A percentile compares a stretch with the other conserved stretches of the same genome.
phyloP scores from a whole-genome alignment of 768 basidiomycete species.

The Dacryopinax primogenitus region DNA sequence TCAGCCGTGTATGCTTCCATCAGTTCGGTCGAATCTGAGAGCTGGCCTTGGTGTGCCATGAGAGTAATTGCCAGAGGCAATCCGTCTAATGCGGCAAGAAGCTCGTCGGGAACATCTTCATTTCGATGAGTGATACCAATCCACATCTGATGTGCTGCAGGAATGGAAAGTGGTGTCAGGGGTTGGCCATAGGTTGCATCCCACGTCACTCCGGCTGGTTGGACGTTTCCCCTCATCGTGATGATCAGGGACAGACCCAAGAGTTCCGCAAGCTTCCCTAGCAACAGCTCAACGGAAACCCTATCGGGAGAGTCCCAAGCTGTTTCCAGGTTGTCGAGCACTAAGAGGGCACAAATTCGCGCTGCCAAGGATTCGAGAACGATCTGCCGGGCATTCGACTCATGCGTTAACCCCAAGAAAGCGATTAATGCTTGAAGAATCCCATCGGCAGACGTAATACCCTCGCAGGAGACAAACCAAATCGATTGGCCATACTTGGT shows the following conservation, averaged over 20 bases:
- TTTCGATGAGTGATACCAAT: conserved; percentile 19
- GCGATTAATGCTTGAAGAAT: conserved; percentile 22
- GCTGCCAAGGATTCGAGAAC: conserved; percentile 21
- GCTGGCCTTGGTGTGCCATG: neutral
- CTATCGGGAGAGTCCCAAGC: conserved; percentile 26
- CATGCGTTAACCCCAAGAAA: conserved; percentile 21
- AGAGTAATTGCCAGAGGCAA: neutral
- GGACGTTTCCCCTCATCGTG: conserved; percentile 25
- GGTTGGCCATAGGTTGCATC: neutral
- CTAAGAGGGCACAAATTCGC: conserved; percentile 21
- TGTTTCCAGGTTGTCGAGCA: conserved; percentile 35
- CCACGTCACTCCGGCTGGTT: conserved; percentile 10
- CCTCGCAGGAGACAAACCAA: conserved; percentile 30
- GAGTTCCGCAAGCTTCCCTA: conserved; percentile 22
- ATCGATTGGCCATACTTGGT: conserved; percentile 20
- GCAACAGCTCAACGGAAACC: conserved; percentile 21
- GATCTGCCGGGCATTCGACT: conserved; percentile 18
- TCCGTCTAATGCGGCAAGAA: neutral
- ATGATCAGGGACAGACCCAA: conserved; percentile 25
- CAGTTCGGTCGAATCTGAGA: neutral
- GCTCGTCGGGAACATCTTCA: conserved; percentile 10
- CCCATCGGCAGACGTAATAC: conserved; percentile 21
- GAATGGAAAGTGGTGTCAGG: conserved; percentile 10
- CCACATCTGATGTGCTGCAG: conserved; percentile 21
- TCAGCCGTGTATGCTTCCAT: neutral